phyloP scores from a whole-genome alignment of 805 yeast genomes.

The Starmerella lactis-condensi region DNA sequence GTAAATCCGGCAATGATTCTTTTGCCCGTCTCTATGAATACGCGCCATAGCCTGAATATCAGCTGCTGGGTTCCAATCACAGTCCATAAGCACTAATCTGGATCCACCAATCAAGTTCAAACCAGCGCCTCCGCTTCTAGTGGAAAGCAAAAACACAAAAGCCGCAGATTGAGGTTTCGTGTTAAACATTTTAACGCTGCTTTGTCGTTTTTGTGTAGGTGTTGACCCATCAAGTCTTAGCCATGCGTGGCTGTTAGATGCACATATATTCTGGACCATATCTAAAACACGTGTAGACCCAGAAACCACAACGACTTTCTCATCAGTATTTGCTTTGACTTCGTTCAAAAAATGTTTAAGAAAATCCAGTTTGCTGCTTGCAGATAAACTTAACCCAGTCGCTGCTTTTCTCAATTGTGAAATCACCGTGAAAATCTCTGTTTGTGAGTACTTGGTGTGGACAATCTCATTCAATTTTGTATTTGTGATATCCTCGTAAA shows the following conservation, averaged over 20 bases:
- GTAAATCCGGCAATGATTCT: conserved; percentile 56
- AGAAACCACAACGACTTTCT: conserved; percentile 71
- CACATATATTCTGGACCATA: conserved; percentile 41
- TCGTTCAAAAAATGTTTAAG: conserved; percentile 38
- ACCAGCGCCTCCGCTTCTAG: conserved; percentile 90
- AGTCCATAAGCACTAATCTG: conserved; percentile 64
- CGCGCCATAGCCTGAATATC: conserved; percentile 93
- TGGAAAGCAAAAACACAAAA: conserved; percentile 59
- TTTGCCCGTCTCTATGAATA: conserved; percentile 87
- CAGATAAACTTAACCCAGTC: conserved; percentile 2
- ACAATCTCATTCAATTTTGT: not conserved
- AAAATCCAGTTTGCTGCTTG: conserved; percentile 47
- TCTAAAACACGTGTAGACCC: conserved; percentile 79
- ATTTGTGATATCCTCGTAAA: not conserved
- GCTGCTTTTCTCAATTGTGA: conserved; percentile 9
- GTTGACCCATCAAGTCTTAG: conserved; percentile 72
- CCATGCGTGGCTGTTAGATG: conserved; percentile 32
- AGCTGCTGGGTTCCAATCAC: conserved; percentile 92
- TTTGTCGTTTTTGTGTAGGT: conserved; percentile 43
- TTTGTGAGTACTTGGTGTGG: not conserved
- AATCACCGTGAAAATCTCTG: conserved; percentile 36
- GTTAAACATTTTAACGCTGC: conserved; percentile 54
- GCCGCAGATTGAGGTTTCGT: conserved; percentile 23
- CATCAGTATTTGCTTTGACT: conserved; percentile 30
- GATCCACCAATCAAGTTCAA: conserved; percentile 81